Evolutionary conservation across 768 basidiomycete species (phyloP), one percentile per base, ranked within the genome.

Genomic region (Mycena polygramma): DNA sequence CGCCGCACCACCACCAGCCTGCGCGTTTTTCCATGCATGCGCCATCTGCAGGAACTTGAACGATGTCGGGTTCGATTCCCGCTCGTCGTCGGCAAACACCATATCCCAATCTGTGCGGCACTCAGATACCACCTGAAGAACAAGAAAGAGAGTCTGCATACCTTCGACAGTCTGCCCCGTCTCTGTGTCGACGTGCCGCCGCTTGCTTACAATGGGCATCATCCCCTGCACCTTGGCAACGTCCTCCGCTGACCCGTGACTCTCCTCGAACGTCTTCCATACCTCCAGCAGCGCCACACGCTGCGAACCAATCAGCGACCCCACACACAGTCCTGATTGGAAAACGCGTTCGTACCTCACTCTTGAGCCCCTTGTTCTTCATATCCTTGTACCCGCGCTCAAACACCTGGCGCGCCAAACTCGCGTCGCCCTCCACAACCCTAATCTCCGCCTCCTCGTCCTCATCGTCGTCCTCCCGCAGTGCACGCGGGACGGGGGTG

Each of bases 1-100:
- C 62, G 55, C 37, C 39, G 22, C 39, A 82, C 80, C 54, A 79
- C 81, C 74, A 22, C 73, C 71, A 22, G 75, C 30, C 30, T 30
- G 30, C 30, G 30, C 76, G 63, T 82, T 85, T 75, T 92, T 92
- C 97, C 97, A 98, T 0, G 92, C 92, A 77, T 30, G 96, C 0
- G 97, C 97, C 87, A 94, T 95, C 79, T 97, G 93, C 78, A 98
- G 84, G 86, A 99, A 96, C 77, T 96, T 97, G 91, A 96, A 97
- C 0, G 94, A 90, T 0, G 95, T 92, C 0, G 97, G 95, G 76
- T 98, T 97, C 54, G 92, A 89, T 76, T 97, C 97, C 62, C 92
- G 88, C 77, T 98, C 96, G 86, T 99, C 97, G 84, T 99, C 97
- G 35, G 30, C 30, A 30, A 30, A 30, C 30, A 30, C 30, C 30